These are phyloP conservation scores for Canavalia ensiformis DNA, from an alignment of 306 rosid genomes.

Conservation along the genomic window DNA sequence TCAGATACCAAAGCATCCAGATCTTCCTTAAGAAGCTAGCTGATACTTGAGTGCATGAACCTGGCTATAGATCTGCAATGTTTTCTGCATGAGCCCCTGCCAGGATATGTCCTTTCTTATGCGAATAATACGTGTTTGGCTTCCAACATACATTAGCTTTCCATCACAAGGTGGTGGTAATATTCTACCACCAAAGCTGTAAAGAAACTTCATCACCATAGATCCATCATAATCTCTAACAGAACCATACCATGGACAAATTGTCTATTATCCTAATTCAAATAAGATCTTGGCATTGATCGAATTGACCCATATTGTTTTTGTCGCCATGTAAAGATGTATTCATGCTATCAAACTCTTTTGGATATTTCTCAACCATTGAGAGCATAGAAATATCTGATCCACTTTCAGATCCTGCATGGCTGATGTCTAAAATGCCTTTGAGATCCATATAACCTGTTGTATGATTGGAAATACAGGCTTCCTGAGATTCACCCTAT, in stretches of 20 bases:
- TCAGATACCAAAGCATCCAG: conserved; percentile 93
- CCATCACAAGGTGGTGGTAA: conserved; percentile 88
- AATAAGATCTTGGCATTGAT: conserved; percentile 60
- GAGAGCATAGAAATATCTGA: conserved; percentile 72
- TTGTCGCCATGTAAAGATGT: conserved; percentile 56
- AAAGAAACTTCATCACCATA: conserved; percentile 72
- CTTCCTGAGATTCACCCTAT: conserved; percentile 75
- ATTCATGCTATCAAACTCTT: conserved; percentile 61
- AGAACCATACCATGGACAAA: conserved; percentile 57
- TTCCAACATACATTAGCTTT: conserved; percentile 87
- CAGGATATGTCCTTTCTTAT: conserved; percentile 77
- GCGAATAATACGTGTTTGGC: conserved; percentile 81
- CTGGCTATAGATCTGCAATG: conserved; percentile 68
- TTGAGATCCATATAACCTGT: conserved; percentile 69
- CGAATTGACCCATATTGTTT: conserved; percentile 63
- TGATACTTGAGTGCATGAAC: conserved; percentile 75
- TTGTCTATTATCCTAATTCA: conserved; percentile 62
- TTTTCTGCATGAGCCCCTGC: conserved; percentile 74
- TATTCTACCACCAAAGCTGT: conserved; percentile 89
- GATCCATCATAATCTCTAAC: conserved; percentile 67
- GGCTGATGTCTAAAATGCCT: conserved; percentile 73
- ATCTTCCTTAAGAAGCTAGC: conserved; percentile 86
- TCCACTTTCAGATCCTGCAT: conserved; percentile 70
- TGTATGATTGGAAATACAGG: conserved; percentile 65
- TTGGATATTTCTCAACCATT: conserved; percentile 60